Conservation (phyloP, 169 alveolate species). For the Plasmodium relictum region DNA sequence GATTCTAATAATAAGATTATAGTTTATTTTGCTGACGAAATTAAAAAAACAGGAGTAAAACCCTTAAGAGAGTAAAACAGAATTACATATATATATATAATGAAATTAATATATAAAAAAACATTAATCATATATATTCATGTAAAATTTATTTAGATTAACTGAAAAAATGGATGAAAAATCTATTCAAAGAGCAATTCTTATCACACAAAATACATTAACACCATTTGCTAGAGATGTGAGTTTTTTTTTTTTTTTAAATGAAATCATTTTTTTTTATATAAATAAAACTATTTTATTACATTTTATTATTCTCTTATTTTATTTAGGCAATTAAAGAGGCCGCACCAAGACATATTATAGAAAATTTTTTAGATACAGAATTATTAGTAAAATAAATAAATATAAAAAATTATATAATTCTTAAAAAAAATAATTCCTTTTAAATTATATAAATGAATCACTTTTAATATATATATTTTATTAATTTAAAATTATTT, state of each 20-base stretch:
- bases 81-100: slow-evolving; percentile 1
- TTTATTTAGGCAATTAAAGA: slow-evolving; percentile 89
- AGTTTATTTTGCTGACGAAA: slow-evolving; percentile 94
- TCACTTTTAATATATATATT: neutral
- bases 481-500: slow-evolving; percentile 20
- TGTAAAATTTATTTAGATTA: slow-evolving; percentile 76
- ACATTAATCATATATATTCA: neutral
- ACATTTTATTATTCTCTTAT: slow-evolving; percentile 1
- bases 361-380: slow-evolving; percentile 92
- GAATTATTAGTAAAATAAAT: slow-evolving; percentile 88
- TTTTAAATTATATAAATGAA: neutral
- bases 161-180: slow-evolving; percentile 95
- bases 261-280: slow-evolving; percentile 17
- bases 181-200: slow-evolving; percentile 93
- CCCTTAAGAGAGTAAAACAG: slow-evolving; percentile 92
- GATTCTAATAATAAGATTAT: slow-evolving; percentile 89
- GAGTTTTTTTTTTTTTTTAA: slow-evolving; percentile 9
- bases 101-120: neutral
- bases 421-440: neutral
- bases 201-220: slow-evolving; percentile 92
- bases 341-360: slow-evolving; percentile 93
- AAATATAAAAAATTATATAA: neutral
- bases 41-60: slow-evolving; percentile 94
- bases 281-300: neutral
- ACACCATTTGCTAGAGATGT: slow-evolving; percentile 95